Evolutionary conservation across 768 basidiomycete genomes (phyloP), one percentile per base, ranked within the genome.

Genomic region (Collybiopsis confluens): DNA sequence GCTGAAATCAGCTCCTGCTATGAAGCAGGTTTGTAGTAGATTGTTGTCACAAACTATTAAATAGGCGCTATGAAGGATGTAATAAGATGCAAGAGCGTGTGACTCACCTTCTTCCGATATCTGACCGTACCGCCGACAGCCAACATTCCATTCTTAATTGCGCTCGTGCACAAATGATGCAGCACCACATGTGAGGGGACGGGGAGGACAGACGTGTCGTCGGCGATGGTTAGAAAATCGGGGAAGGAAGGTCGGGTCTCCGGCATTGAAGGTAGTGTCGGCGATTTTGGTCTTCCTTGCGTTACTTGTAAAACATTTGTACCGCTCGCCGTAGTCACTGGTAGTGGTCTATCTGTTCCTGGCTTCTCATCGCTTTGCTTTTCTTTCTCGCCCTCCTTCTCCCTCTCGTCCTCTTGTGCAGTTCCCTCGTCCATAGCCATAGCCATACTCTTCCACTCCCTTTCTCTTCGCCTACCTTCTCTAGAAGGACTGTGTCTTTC

Each of bases 121-220:
- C 95, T 75, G 47, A 87, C 93, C 54, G 95, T 98, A 56, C 84
- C 92, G 24, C 86, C 94, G 4, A 98, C 93, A 36, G 93, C 94
- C 45, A 98, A 69, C 43, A 96, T 92, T 6, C 92, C 94, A 66
- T 94, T 94, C 68, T 85, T 79, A 57, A 98, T 98, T 48, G 95
- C 94, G 62, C 92, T 96, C 57, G 95, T 97, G 57, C 91, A 91
- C 62, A 98, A 70, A 69, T 98, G 95, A 61, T 97, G 93, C 58
- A 98, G 73, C 21, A 98, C 92, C 35, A 92, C 92, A 72, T 98
- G 95, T 35, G 85, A 88, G 20, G 95, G 95, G 20, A 97, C 92
- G 15, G 96, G 88, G 58, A 98, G 69, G 54, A 98, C 92, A 45
- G 86, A 88, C 48, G 83, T 88, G 64, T 98, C 95, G 68, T 98